Base-by-base conservation (phyloP, 805 yeast genomes). In the Myxozyma melibiosi region DNA sequence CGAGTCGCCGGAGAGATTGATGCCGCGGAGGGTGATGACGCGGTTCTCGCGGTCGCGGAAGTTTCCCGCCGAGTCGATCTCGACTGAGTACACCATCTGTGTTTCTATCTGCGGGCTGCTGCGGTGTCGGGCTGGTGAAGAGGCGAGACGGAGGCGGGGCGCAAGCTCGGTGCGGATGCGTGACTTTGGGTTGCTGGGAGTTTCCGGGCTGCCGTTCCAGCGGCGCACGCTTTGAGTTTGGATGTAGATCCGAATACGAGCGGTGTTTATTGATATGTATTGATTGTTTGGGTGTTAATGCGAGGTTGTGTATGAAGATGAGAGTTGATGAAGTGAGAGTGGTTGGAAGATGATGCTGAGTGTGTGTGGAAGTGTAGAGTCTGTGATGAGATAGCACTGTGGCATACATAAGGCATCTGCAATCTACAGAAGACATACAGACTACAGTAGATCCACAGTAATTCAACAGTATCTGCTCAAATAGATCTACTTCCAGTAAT, bases 1-100 rank as follows among this genome's bases (percentile, higher is more conserved):
- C 63, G 86, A 77, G 33, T 84, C 80, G 0, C 88, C 85, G 62
- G 90, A 96, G 20, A 90, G 69, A 68, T 91, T 90, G 60, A 90
- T 86, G 0, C 97, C 97, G 64, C 86, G 83, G 30, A 90, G 72
- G 11, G 78, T 76, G 11, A 90, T 74, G n/a, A 75, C 74, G 40
- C 94, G 74, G 1, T 89, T 90, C 1, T 78, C 60, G 0, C 64
- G 58, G 60, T 83, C 82, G 2, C 81, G 72, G 68, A 91, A 83
- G 57, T 79, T 51, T 14, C 63, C 63, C 4, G 31, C 31, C 13
- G 51, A 11, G 55, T 59, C 63, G 7, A 59, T 59, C 31, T 52
- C 53, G 22, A 59, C 54, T 8, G 37, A 24, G n/a, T 27, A 59
- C 14, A 30, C 62, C 62, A 58, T 58, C n/a, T n/a, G n/a, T n/a